Evolutionary conservation across 23 red algal genomes (phyloP).

Genomic region (Gracilariopsis chorda): DNA sequence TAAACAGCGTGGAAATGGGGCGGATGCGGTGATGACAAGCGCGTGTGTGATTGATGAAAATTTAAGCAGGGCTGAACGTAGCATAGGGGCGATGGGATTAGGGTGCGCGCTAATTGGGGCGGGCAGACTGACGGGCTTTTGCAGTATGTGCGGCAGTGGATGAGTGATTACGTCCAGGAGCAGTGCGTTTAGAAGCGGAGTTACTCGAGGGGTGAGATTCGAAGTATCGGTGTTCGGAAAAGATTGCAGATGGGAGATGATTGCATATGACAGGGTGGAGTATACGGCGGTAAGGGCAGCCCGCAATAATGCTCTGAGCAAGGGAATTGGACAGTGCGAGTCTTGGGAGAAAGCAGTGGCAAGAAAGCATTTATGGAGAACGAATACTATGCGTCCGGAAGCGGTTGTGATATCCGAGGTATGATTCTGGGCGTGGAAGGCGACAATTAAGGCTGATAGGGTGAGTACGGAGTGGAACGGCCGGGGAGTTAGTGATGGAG

Average conservation of each 20-base stretch:
- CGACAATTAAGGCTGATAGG: constrained; percentile 31
- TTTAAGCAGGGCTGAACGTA: neutral
- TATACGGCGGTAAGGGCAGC: constrained; percentile 1
- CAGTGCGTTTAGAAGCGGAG: neutral
- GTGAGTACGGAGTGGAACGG: constrained; percentile 1
- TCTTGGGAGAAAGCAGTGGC: neutral
- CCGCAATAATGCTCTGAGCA: constrained; percentile 31
- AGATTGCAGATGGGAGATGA: neutral
- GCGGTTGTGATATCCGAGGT: neutral
- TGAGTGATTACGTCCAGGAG: constrained; percentile 41
- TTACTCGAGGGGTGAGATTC: neutral
- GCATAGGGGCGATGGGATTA: neutral
- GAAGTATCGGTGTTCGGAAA: constrained; percentile 17
- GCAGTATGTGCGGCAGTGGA: constrained; percentile 36
- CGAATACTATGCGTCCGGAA: neutral
- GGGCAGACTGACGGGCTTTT: constrained; percentile 18
- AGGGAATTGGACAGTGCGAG: neutral
- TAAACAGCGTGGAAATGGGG: constrained; percentile 44
- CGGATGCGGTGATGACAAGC: constrained; percentile 40
- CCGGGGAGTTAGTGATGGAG: neutral
- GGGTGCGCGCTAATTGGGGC: constrained; percentile 11
- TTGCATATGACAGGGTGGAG: constrained; percentile 22
- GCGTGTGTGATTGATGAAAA: constrained; percentile 8
- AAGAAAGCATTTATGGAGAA: constrained; percentile 16
- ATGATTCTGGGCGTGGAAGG: neutral